These are phyloP conservation scores for Fusarium sp. DNA, from an alignment of 2,329 filamentous ascomycete genomes.

Conservation along the genomic window DNA sequence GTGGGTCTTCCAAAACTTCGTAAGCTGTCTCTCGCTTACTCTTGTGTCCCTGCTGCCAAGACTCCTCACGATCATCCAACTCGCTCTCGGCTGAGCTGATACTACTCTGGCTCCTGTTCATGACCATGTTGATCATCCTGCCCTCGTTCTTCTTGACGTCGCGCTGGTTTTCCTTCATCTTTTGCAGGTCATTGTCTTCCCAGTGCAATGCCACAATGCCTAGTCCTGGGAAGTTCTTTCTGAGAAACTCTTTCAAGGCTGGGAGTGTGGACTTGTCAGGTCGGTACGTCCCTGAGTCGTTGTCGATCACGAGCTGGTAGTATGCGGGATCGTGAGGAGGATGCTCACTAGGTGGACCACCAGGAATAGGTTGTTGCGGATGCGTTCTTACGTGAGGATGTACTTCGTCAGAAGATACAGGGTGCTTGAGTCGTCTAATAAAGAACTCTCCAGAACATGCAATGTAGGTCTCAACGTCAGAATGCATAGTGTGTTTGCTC, in stretches of 20 bases:
- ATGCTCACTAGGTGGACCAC: constrained; percentile 55
- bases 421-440: constrained; percentile 71
- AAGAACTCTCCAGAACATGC: constrained; percentile 96
- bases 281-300: constrained; percentile 92
- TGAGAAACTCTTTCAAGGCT: constrained; percentile 73
- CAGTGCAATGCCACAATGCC: constrained; percentile 79
- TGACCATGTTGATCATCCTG: constrained; percentile 60
- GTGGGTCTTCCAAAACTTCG: constrained; percentile 62
- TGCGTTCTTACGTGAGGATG: constrained; percentile 60
- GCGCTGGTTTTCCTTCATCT: constrained; percentile 80
- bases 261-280: constrained; percentile 82
- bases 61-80: constrained; percentile 56
- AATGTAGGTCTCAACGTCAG: constrained; percentile 88
- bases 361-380: constrained; percentile 57
- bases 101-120: constrained; percentile 63
- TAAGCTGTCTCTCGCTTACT: constrained; percentile 63
- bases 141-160: constrained; percentile 75
- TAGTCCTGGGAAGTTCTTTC: constrained; percentile 78
- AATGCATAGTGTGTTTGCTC: constrained; percentile 97
- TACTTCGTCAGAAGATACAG: constrained; percentile 54
- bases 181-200: constrained; percentile 75
- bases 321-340: constrained; percentile 60
- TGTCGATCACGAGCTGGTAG: constrained; percentile 93
- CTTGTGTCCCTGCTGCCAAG: constrained; percentile 53
- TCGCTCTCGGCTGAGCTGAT: constrained; percentile 64